Conservation (phyloP, 345 rosid genomes). For the Streptanthus diversifolius region DNA sequence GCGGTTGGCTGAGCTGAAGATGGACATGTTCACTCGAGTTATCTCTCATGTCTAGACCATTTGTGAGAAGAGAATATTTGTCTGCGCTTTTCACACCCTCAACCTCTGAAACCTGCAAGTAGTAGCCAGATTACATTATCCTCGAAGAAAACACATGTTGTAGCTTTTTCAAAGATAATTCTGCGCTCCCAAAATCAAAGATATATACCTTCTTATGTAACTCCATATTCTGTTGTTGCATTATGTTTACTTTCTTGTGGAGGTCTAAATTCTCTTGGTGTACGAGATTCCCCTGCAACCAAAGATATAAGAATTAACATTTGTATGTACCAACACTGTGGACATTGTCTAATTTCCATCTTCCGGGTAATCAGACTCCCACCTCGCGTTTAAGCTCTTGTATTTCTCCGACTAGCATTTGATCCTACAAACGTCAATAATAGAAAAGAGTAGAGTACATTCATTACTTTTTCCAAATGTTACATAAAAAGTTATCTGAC, state of each 20-base stretch:
- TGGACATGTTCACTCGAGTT: conserved; percentile 54
- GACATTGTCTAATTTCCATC: not conserved
- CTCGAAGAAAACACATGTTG: not conserved
- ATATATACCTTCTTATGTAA: conserved; percentile 51
- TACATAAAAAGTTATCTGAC: not conserved
- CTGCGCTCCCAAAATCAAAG: not conserved
- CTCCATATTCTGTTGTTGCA: conserved; percentile 50
- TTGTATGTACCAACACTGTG: not conserved
- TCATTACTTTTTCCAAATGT: not conserved
- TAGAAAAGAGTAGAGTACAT: not conserved
- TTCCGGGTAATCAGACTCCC: not conserved
- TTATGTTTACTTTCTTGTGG: conserved; percentile 44
- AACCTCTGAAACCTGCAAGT: conserved; percentile 57
- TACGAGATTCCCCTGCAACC: conserved; percentile 49
- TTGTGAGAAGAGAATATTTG: conserved; percentile 39
- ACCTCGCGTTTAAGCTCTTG: conserved; percentile 63
- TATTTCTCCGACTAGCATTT: conserved; percentile 51
- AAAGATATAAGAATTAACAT: not conserved
- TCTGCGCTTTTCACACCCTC: conserved; percentile 48
- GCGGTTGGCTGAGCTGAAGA: conserved; percentile 90
- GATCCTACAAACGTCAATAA: conserved; percentile 45
- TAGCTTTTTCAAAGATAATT: conserved; percentile 9
- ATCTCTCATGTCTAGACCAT: conserved; percentile 47
- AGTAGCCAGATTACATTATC: conserved; percentile 11
- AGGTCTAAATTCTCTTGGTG: conserved; percentile 61